Percentiles rank a stretch among this genome's conserved stretches.
Conservation (phyloP, 768 basidiomycete genomes). For the Agaricus sinodeliciosus region DNA sequence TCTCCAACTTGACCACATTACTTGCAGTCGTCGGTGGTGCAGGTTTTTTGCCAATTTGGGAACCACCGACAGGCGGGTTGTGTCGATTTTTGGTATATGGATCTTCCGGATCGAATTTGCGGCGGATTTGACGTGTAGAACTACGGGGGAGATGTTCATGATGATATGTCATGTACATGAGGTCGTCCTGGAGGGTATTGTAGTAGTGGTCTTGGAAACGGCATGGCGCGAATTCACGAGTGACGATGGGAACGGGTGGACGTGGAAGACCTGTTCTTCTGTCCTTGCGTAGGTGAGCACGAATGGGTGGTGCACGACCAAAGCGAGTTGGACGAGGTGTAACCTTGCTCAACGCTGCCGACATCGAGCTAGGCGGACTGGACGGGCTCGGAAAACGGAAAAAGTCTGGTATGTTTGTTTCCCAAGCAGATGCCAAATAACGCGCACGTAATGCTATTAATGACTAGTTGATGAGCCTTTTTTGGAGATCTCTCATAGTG, state of each 20-base stretch:
- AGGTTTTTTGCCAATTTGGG: conserved; percentile 58
- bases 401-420: conserved; percentile 7
- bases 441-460: background rate
- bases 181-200: conserved; percentile 73
- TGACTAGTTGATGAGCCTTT: too few relatives aligned
- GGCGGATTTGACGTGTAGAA: conserved; percentile 50
- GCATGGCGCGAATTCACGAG: conserved; percentile 65
- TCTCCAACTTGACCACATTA: conserved; percentile 72
- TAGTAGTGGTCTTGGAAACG: conserved; percentile 84
- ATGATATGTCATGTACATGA: conserved; percentile 92
- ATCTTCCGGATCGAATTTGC: conserved; percentile 67
- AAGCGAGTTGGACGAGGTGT: conserved; percentile 28
- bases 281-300: conserved; percentile 40
- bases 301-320: conserved; percentile 43
- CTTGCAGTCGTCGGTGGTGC: conserved; percentile 60
- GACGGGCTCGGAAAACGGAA: background rate
- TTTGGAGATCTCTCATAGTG: too few relatives aligned
- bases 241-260: conserved; percentile 58
- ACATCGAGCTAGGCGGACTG: background rate
- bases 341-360: conserved; percentile 1
- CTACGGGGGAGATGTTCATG: conserved; percentile 56
- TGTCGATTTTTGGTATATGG: conserved; percentile 79
- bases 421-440: background rate
- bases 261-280: conserved; percentile 54
- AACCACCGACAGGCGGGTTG: conserved; percentile 71